Evolutionary conservation across 768 basidiomycete genomes (phyloP).

Genomic region (Suillus subaureus): DNA sequence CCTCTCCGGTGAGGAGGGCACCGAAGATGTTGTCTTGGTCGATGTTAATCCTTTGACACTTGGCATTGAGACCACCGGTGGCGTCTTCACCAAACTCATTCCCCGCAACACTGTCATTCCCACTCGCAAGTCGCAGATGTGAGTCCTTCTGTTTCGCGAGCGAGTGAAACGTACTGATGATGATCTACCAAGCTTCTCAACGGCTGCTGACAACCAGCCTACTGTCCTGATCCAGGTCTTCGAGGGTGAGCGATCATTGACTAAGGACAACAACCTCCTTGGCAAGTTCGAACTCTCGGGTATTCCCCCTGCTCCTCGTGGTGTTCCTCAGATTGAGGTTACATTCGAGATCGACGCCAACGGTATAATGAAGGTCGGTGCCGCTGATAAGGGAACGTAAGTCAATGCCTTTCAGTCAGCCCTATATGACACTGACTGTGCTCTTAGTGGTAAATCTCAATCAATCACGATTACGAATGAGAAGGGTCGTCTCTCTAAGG

Average conservation of each 20-base stretch:
- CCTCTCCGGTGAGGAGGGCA: slow-evolving; percentile 91
- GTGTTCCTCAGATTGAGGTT: slow-evolving; percentile 97
- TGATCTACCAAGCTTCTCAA: slow-evolving; percentile 56
- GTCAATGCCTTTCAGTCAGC: slow-evolving; percentile 22
- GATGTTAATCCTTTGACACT: slow-evolving; percentile 97
- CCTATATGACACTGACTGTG: background rate
- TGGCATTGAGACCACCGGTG: slow-evolving; percentile 98
- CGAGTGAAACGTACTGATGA: background rate
- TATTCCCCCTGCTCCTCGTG: slow-evolving; percentile 94
- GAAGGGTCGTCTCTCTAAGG: slow-evolving; percentile 86
- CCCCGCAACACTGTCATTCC: slow-evolving; percentile 98
- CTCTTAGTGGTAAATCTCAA: slow-evolving; percentile 75
- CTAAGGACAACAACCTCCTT: slow-evolving; percentile 98
- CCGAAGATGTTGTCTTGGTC: slow-evolving; percentile 89
- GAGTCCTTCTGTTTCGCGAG: slow-evolving; percentile 24
- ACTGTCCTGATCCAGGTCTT: slow-evolving; percentile 97
- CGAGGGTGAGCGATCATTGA: slow-evolving; percentile 96
- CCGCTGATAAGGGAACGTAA: slow-evolving; percentile 92
- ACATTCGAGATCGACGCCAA: slow-evolving; percentile 95
- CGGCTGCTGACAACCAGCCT: slow-evolving; percentile 89
- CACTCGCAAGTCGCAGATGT: slow-evolving; percentile 95
- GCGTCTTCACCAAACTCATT: slow-evolving; percentile 97
- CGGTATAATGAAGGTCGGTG: slow-evolving; percentile 93
- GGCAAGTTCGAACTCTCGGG: slow-evolving; percentile 94
- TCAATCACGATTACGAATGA: slow-evolving; percentile 95